Evolutionary conservation across 2,329 filamentous ascomycete genomes (phyloP).

Genomic region (Lasiodiplodia citricola): DNA sequence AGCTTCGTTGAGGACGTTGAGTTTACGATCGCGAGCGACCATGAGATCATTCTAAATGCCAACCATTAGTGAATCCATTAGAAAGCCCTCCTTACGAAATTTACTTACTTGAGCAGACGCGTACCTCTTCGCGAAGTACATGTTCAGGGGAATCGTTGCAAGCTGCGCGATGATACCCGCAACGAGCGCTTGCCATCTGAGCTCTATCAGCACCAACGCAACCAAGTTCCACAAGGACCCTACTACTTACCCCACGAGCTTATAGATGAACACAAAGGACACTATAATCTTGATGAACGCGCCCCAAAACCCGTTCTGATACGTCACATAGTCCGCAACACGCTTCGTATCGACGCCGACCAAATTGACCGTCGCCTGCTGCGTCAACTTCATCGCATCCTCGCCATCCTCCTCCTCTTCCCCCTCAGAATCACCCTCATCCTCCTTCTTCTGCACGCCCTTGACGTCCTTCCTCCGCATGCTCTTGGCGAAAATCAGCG

Average conservation of each 20-base stretch:
- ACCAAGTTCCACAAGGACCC: neutral
- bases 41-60: slow-evolving; percentile 66
- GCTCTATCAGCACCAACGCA: neutral
- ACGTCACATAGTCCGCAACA: slow-evolving; percentile 70
- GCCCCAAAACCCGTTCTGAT: slow-evolving; percentile 68
- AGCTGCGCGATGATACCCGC: slow-evolving; percentile 69
- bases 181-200: slow-evolving; percentile 65
- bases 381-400: slow-evolving; percentile 61
- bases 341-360: slow-evolving; percentile 77
- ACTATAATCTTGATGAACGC: slow-evolving; percentile 68
- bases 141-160: slow-evolving; percentile 71
- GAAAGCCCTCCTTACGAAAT: too few relatives aligned
- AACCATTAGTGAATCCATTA: neutral
- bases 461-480: slow-evolving; percentile 80
- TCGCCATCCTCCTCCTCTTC: slow-evolving; percentile 43
- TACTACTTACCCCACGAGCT: slow-evolving; percentile 62
- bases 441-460: slow-evolving; percentile 52
- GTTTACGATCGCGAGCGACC: slow-evolving; percentile 76
- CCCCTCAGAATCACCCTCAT: slow-evolving; percentile 41
- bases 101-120: slow-evolving; percentile 54
- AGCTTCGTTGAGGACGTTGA: slow-evolving; percentile 77
- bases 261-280: slow-evolving; percentile 69
- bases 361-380: slow-evolving; percentile 76
- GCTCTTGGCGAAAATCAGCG: slow-evolving; percentile 77
- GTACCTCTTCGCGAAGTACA: slow-evolving; percentile 69